Evolutionary conservation across 2,329 filamentous ascomycete genomes (phyloP), one percentile per base, ranked within the genome.

Genomic region (Whalleya microplaca): DNA sequence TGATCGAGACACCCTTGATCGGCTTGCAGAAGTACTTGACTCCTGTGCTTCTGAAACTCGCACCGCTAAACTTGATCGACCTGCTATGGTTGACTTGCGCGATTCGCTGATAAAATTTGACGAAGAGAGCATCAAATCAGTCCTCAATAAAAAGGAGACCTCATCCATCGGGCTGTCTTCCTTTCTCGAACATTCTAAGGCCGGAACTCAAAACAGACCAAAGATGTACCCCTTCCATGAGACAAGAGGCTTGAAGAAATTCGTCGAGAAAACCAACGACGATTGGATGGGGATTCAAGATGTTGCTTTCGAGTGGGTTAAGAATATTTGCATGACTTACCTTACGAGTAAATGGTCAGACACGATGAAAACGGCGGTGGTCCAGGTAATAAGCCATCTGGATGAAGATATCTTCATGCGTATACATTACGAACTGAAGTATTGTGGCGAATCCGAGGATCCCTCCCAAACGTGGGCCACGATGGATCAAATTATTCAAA

Each of bases 101-200:
- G 73, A 74, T 20, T 75, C 77, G 5, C 71, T 86, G n/a, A 66
- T 75, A 1, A 72, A 76, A 3, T 85, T 83, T 61, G 78, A 77
- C 42, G 80, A 84, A 52, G 80, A 83, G n/a, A 76, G 76, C 6
- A 81, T 81, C 0, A 79, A 77, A 58, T 74, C 82, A 4, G 68
- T 86, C 10, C 69, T 85, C 12, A 80, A 74, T 58, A 84, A 84
- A 60, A 80, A 80, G 53, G 80, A 83, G 45, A 73, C 77, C 20
- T 75, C 80, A 0, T 77, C 78, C 10, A 72, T 84, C 27, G 83
- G 83, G 8, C 75, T 86, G 16, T 84, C 81, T 1, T 84, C 84
- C 3, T 88, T 88, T 62, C 76, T 88, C 3, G 85, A 88, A 62
- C 84, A 88, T 64, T 81, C 84, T 1, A 87, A 86, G 61, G 75